Base-by-base conservation (phyloP, 169 alveolate species). In the Toxoplasma gondii region DNA sequence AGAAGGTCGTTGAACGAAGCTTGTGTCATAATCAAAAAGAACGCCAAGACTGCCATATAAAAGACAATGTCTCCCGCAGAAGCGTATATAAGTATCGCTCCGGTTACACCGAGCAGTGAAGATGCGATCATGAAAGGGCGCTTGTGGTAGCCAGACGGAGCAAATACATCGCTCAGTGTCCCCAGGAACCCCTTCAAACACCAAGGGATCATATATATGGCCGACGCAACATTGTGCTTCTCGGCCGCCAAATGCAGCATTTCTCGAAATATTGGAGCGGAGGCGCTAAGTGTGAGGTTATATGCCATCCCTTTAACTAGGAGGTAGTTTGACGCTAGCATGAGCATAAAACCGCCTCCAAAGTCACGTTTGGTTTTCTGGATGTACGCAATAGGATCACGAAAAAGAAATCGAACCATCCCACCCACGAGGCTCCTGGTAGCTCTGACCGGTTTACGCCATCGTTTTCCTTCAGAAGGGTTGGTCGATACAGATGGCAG, bases 191-290 rank as follows among this genome's bases (percentile, higher is more conserved):
- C 96, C 74, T 94, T 94, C 45, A 94, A 39, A 67, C 94, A 64
- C 96, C 96, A 94, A 41, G 96, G 96, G 49, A 91, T 83, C 93
- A 91, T 91, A 81, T 70, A 88, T 44, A 94, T 92, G 5, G 96
- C 94, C 43, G 95, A 58, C 4, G 95, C 95, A 39, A 84, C 95
- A 24, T 80, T 92, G 92, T 92, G 95, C 92, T 92, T 45, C 81
- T 92, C 95, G 29, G 95, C 95, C 29, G 92, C 88, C 49, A 92
- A 83, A 81, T 92, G 88, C 58, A 92, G 92, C 54, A 92, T 88
- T 83, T 92, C 95, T 80, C 95, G 84, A 67, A 92, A 92, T 0
- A 92, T 88, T n/a, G 95, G 95, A 54, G 95, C 88, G 0, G 95
- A 92, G 58, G 95, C 95, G 27, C 92, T 88, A 12, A 83, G 70